Conservation (phyloP, 805 yeast genomes). For the Yamadazyma paraphyllophila region DNA sequence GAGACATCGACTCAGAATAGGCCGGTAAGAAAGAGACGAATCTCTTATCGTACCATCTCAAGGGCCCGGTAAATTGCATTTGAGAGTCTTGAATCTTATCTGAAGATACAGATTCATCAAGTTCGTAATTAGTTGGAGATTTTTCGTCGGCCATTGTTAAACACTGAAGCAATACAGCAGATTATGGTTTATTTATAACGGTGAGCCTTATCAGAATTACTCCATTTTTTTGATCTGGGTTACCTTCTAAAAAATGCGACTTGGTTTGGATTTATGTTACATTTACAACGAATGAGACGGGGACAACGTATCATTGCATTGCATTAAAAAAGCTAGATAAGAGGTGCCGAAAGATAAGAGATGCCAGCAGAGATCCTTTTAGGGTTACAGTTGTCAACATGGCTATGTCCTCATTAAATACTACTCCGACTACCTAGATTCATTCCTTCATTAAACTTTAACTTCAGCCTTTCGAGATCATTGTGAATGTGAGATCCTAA, state of each 20-base stretch:
- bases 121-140: slow-evolving; percentile 11
- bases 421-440: too few relatives aligned
- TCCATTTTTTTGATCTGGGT: slow-evolving; percentile 3
- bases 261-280: slow-evolving; percentile 5
- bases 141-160: slow-evolving; percentile 9
- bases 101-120: slow-evolving; percentile 10
- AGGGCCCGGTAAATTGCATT: slow-evolving; percentile 21
- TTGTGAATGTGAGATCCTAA: too few relatives aligned
- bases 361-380: background rate
- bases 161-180: background rate
- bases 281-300: slow-evolving; percentile 1
- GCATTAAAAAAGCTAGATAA: background rate
- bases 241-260: slow-evolving; percentile 4
- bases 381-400: too few relatives aligned
- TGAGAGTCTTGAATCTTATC: slow-evolving; percentile 11
- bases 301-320: background rate
- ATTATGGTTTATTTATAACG: background rate
- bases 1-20: slow-evolving; percentile 39
- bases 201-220: background rate
- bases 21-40: slow-evolving; percentile 27
- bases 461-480: too few relatives aligned
- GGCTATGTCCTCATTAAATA: too few relatives aligned
- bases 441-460: too few relatives aligned
- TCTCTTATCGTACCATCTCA: slow-evolving; percentile 40
- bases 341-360: background rate